Conservation (phyloP, 129 eudicot species). For the Centella asiatica region DNA sequence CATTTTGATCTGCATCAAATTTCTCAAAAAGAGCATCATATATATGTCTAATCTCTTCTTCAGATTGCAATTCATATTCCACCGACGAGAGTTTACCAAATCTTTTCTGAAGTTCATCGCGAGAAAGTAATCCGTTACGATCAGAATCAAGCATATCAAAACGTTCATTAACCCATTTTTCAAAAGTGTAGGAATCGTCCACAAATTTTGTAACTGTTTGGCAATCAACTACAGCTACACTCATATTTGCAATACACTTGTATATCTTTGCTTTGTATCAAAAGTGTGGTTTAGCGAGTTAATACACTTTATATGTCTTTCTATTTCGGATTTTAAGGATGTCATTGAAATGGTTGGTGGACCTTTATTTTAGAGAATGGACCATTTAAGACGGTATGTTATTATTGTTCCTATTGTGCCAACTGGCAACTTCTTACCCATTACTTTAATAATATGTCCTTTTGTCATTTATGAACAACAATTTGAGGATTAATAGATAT, state of each 20-base stretch:
- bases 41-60: constrained; percentile 30
- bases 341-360: background rate
- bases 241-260: constrained; percentile 21
- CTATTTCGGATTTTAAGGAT: no score
- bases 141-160: constrained; percentile 36
- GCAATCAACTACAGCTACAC: constrained; percentile 43
- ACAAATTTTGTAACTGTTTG: constrained; percentile 38
- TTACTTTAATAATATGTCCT: no score
- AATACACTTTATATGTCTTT: no score
- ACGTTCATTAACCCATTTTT: constrained; percentile 34
- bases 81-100: constrained; percentile 15
- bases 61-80: constrained; percentile 39
- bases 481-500: no score
- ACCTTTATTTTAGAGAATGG: background rate
- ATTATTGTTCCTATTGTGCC: background rate
- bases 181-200: constrained; percentile 29
- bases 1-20: constrained; percentile 37
- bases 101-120: constrained; percentile 36
- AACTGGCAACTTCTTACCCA: background rate
- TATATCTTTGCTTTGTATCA: background rate
- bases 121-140: constrained; percentile 38
- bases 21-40: constrained; percentile 37
- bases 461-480: no score
- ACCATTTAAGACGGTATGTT: background rate
- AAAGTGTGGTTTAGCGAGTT: background rate